A percentile compares a stretch with the other conserved stretches of the same genome.
These are phyloP conservation scores for Amanita pallidorosea DNA, from an alignment of 768 basidiomycete species.

Conservation along the genomic window DNA sequence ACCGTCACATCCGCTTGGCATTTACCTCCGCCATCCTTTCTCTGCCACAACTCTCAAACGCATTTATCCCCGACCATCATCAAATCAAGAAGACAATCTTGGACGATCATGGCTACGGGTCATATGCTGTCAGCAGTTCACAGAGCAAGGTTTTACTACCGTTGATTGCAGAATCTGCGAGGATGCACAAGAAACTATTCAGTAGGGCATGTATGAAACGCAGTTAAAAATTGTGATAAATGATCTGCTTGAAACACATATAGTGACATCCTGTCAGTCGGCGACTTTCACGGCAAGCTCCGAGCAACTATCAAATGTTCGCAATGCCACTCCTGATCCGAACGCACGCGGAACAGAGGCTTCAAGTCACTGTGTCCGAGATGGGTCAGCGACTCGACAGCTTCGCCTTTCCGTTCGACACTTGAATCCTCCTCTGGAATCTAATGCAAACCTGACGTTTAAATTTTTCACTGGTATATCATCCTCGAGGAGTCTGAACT, in stretches of 20 bases:
- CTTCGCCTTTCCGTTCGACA: not conserved
- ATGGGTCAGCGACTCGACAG: not conserved
- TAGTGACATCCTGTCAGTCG: not conserved
- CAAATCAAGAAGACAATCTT: no score
- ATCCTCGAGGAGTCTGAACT: not conserved
- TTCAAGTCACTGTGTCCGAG: not conserved
- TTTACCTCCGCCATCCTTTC: no score
- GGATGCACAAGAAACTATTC: no score
- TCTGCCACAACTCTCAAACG: no score
- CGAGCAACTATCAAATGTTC: not conserved
- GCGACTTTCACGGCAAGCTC: slow-evolving; percentile 1
- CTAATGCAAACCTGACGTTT: not conserved
- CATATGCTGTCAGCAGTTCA: no score
- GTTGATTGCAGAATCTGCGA: no score
- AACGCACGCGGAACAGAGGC: not conserved
- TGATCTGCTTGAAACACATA: not conserved
- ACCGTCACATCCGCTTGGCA: no score
- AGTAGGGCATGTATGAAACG: no score
- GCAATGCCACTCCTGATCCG: not conserved
- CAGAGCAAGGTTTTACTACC: no score
- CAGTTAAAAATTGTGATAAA: no score
- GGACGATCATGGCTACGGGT: no score
- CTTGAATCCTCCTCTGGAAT: slow-evolving; percentile 1
- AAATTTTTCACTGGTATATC: not conserved
- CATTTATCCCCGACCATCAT: no score